Base-by-base conservation (phyloP, 2,329 filamentous ascomycete species). In the Cytospora chrysosperma region DNA sequence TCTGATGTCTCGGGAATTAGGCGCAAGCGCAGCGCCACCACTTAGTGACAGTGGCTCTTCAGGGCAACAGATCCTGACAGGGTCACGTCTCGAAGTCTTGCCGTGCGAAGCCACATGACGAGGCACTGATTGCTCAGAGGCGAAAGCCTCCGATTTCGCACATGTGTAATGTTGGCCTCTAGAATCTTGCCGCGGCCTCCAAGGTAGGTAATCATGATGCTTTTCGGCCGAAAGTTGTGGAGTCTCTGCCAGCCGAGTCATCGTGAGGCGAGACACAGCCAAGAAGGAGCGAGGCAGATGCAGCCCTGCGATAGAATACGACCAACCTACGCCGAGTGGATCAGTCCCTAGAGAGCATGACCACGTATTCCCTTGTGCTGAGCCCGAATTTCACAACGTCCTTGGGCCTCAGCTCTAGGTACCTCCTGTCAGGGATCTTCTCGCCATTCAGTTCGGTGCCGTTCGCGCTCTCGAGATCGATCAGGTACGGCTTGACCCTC, bases 401-500 rank as follows among this genome's bases (percentile, higher is more conserved):
- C 77, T 93, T 93, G 74, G 95, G 89, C 73, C 88, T 85, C 62
- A 98, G 77, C 76, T 99, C 94, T 59, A 97, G 79, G 75, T 93
- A 99, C 66, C 93, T 84, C 71, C 90, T 90, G 17, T 85, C 82
- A 1, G 91, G 90, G 4, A 96, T 78, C 70, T 79, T 81, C 65
- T 91, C 87, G 37, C 87, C 88, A 72, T 98, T 97, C 68, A 99
- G 80, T 62, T 78, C 82, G 2, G 94, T 97, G 40, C 95, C 94
- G 75, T 98, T 97, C 54, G 91, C 91, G 70, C 92, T 97, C 70
- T 97, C 93, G 56, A 99, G 78, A 76, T 99, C 95, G 68, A 99
- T 92, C 10, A 98, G 75, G 77, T 98, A 99, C 0, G 93, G 93
- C 77, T 87, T 89, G 53, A 93, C 90, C 66, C 82, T 88, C 26